Conservation (phyloP, 768 basidiomycete species). For the Tylopilus balloui region DNA sequence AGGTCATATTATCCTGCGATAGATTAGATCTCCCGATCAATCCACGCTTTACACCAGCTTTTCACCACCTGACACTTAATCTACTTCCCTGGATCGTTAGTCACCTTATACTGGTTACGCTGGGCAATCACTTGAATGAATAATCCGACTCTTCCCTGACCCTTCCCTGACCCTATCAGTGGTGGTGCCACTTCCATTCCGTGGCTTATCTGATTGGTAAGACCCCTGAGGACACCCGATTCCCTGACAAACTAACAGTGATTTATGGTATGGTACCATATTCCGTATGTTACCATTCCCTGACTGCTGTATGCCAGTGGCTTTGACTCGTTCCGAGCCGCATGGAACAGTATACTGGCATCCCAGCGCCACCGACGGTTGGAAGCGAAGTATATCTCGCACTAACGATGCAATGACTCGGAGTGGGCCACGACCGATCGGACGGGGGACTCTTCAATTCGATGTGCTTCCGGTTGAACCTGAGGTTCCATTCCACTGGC, state of each 20-base stretch:
- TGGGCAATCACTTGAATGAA: background rate
- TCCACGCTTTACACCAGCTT: background rate
- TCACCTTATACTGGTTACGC: background rate
- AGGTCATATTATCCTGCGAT: background rate
- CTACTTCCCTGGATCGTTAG: background rate
- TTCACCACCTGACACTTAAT: background rate
- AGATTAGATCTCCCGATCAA: background rate
- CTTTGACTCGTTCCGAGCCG: background rate
- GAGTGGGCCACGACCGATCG: background rate
- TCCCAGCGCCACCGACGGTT: background rate
- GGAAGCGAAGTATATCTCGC: background rate
- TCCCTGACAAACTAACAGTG: background rate
- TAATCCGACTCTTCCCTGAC: background rate
- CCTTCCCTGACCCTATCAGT: no score
- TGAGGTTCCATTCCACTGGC: no score
- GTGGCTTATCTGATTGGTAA: background rate
- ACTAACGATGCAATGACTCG: background rate
- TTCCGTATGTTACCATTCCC: background rate
- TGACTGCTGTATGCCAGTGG: background rate
- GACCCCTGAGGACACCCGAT: background rate
- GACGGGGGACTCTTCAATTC: no score
- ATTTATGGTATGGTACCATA: background rate
- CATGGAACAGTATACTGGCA: background rate
- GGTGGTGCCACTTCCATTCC: background rate
- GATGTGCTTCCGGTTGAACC: no score